A percentile compares a stretch with the other conserved stretches of the same genome.
phyloP scores from a whole-genome alignment of 352 stramenopile genomes.

The Globisporangium rhizosaccharum region DNA sequence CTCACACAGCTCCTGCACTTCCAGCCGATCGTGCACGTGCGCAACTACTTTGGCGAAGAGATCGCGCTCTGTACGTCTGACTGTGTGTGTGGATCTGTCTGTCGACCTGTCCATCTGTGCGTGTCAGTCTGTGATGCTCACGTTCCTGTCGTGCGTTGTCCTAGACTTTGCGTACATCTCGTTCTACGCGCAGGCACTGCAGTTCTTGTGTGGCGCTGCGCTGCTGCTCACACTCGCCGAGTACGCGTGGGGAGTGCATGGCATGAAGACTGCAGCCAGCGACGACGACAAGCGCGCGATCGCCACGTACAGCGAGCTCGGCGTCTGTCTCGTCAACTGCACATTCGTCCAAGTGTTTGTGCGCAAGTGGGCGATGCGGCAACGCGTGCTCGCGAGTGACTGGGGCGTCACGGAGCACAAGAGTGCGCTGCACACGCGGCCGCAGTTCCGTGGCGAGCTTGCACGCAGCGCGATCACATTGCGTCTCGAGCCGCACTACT shows the following conservation, averaged over 20 bases:
- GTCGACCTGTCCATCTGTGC: no score
- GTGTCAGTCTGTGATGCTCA: not conserved
- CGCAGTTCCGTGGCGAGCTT: slow-evolving; percentile 55
- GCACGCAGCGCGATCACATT: slow-evolving; percentile 46
- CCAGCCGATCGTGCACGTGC: slow-evolving; percentile 49
- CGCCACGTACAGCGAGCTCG: slow-evolving; percentile 7
- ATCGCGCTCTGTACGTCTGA: slow-evolving; percentile 56
- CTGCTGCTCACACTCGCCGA: slow-evolving; percentile 25
- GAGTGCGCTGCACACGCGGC: slow-evolving; percentile 19
- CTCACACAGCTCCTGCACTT: slow-evolving; percentile 21
- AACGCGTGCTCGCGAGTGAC: slow-evolving; percentile 28
- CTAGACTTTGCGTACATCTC: slow-evolving; percentile 44
- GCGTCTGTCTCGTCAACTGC: slow-evolving; percentile 47
- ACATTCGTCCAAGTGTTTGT: slow-evolving; percentile 41
- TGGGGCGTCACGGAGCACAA: slow-evolving; percentile 44
- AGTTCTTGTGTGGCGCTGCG: slow-evolving; percentile 25
- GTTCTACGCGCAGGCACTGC: slow-evolving; percentile 43
- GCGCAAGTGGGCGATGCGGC: slow-evolving; percentile 54
- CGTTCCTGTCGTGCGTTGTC: not conserved
- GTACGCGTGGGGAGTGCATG: not conserved
- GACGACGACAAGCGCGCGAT: not conserved
- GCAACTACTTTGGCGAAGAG: slow-evolving; percentile 81
- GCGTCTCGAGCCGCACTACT: slow-evolving; percentile 44
- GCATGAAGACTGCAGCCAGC: not conserved
- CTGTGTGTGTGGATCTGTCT: slow-evolving; percentile 8